Evolutionary conservation across 2,329 filamentous ascomycete genomes (phyloP), one percentile per base, ranked within the genome.

Genomic region (Penicillium sp.): DNA sequence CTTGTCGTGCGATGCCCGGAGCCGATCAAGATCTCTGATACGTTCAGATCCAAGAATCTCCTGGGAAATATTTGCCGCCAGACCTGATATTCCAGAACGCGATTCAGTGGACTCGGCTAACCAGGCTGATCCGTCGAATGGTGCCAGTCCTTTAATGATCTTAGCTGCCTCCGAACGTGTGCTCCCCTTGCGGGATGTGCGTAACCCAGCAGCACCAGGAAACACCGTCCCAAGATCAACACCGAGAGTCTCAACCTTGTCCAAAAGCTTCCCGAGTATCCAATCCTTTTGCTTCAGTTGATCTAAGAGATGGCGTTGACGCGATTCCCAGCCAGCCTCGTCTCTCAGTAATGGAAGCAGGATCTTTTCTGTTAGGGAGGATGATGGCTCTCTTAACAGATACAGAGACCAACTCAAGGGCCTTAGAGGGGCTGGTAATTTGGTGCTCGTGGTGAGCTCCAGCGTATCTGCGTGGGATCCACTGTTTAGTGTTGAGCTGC

Each of bases 261-360:
- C 79, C 17, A 80, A 68, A 15, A 83, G 61, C 39, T 76, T 79
- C 6, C 65, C 66, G 35, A 83, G 75, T 13, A 77, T 70, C 56
- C 72, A 77, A 53, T 83, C 80, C 54, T 83, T 83, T 18, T 75
- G 72, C 37, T 66, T 64, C 9, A 83, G 58, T 28, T 71, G 69
- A 4, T 70, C 59, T 13, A 79, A 57, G 4, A 83, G 64, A 15
- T 64, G 63, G 18, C 65, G 58, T 16, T 79, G 69, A 21, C 76
- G 72, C 21, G 63, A 60, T 41, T 73, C 69, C 41, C 74, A 69
- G 2, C 63, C 63, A 20, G 71, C 65, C 13, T 74, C 71, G 15
- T 72, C 71, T 16, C 64, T 63, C 19, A 83, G 58, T 11, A 80
- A 62, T 2, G 79, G 79, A 4, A 74, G 58, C 7, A 81, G 64